phyloP scores from a whole-genome alignment of 345 rosid genomes.

The Sonneratia caseolaris region DNA sequence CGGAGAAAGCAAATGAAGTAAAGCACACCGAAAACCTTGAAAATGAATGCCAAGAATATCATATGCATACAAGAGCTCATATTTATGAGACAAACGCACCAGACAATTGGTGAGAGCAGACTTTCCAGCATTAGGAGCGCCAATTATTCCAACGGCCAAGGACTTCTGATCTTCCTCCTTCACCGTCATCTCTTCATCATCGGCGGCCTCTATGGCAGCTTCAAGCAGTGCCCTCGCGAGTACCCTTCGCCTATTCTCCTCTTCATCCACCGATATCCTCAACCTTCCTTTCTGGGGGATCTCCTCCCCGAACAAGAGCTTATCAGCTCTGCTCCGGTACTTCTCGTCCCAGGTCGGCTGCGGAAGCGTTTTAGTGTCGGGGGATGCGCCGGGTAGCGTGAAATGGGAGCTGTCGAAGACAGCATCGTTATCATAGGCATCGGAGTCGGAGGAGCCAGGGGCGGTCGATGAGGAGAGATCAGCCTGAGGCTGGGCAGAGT shows the following conservation, averaged over 20 bases:
- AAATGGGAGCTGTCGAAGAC: constrained; percentile 57
- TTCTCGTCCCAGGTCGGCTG: constrained; percentile 58
- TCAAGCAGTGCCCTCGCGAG: constrained; percentile 67
- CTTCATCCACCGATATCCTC: constrained; percentile 21
- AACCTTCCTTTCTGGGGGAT: constrained; percentile 19
- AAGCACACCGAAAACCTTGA: neutral
- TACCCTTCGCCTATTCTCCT: constrained; percentile 41
- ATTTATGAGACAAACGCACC: constrained; percentile 29
- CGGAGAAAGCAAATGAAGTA: neutral
- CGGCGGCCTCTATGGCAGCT: constrained; percentile 61
- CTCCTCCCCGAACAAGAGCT: constrained; percentile 36
- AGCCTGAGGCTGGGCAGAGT: constrained; percentile 50
- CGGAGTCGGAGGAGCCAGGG: constrained; percentile 18
- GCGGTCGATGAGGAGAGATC: constrained; percentile 22
- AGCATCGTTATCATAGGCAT: constrained; percentile 23
- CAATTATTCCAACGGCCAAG: constrained; percentile 77
- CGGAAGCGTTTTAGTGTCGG: constrained; percentile 13
- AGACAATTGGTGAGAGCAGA: constrained; percentile 74
- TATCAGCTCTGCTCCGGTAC: constrained; percentile 51
- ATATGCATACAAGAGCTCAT: neutral
- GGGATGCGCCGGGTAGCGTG: constrained; percentile 17
- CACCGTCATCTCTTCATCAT: constrained; percentile 36
- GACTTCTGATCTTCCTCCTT: constrained; percentile 95
- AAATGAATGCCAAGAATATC: neutral
- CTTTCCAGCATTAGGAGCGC: constrained; percentile 94